Conservation (phyloP, 768 basidiomycete species). For the Lenzites betulinus region DNA sequence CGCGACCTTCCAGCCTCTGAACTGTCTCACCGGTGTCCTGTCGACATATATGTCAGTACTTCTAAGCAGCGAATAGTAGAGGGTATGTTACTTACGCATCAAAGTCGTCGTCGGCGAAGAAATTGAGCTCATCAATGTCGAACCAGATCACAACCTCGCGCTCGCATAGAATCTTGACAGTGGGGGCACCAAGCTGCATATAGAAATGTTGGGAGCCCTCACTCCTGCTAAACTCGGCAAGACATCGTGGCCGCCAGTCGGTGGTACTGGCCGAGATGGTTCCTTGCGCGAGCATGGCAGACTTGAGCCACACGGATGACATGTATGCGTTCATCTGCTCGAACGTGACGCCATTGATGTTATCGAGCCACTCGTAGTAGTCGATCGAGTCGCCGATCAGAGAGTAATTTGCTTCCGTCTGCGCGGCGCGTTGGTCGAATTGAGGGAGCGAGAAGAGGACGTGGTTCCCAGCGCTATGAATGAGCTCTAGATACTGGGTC, state of each 20-base stretch:
- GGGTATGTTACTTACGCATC: constrained; percentile 8
- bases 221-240: constrained; percentile 29
- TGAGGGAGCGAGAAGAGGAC: constrained; percentile 35
- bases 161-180: constrained; percentile 30
- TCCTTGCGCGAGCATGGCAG: constrained; percentile 25
- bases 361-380: constrained; percentile 15
- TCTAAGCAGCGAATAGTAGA: too few species aligned
- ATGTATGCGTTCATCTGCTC: constrained; percentile 32
- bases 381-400: constrained; percentile 16
- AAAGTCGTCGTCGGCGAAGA: constrained; percentile 24
- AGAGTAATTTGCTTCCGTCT: constrained; percentile 30
- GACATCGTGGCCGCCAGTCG: constrained; percentile 19
- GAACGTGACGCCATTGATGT: constrained; percentile 25
- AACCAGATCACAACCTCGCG: constrained; percentile 32
- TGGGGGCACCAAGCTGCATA: constrained; percentile 30
- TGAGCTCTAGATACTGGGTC: constrained; percentile 29
- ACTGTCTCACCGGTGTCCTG: background rate
- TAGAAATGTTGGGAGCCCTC: constrained; percentile 25
- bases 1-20: constrained; percentile 27
- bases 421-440: constrained; percentile 27
- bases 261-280: background rate
- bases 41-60: background rate
- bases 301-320: constrained; percentile 29
- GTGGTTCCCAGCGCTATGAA: constrained; percentile 32
- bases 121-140: constrained; percentile 27